phyloP scores from a whole-genome alignment of 2,329 filamentous ascomycete genomes.

The Coniochaeta pulveracea region DNA sequence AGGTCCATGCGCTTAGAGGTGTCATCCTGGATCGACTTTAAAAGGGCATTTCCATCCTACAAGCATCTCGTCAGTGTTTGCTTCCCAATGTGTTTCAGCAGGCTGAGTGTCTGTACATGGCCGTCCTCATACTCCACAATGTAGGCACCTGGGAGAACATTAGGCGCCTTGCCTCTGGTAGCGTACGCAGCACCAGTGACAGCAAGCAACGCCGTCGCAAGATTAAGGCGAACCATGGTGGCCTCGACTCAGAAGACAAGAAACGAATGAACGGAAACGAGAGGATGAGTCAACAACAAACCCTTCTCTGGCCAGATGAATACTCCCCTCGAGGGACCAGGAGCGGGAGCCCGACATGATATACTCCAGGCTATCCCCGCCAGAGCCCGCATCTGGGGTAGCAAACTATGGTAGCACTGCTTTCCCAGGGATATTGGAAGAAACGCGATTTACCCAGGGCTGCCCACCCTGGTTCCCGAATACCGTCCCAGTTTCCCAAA shows the following conservation, averaged over 20 bases:
- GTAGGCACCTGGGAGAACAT: constrained; percentile 32
- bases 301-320: no score
- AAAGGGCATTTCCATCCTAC: constrained; percentile 30
- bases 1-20: constrained; percentile 35
- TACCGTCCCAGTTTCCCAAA: no score
- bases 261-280: background rate
- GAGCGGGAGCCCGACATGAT: no score
- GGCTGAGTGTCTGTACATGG: constrained; percentile 22
- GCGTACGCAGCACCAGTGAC: constrained; percentile 17
- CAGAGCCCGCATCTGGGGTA: no score
- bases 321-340: no score
- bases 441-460: no score
- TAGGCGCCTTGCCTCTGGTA: constrained; percentile 12
- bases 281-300: background rate
- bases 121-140: constrained; percentile 42
- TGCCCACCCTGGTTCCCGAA: no score
- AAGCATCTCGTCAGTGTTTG: background rate
- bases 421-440: no score
- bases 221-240: constrained; percentile 23
- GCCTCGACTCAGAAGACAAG: background rate
- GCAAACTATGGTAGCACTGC: no score
- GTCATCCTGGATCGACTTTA: constrained; percentile 23
- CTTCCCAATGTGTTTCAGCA: constrained; percentile 4
- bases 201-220: constrained; percentile 23
- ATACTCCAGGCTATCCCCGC: no score